A percentile compares a stretch with the other conserved stretches of the same genome.
These are phyloP conservation scores for Arthrobotrys pseudoclavata DNA, from an alignment of 2,329 filamentous ascomycete genomes.

Conservation along the genomic window DNA sequence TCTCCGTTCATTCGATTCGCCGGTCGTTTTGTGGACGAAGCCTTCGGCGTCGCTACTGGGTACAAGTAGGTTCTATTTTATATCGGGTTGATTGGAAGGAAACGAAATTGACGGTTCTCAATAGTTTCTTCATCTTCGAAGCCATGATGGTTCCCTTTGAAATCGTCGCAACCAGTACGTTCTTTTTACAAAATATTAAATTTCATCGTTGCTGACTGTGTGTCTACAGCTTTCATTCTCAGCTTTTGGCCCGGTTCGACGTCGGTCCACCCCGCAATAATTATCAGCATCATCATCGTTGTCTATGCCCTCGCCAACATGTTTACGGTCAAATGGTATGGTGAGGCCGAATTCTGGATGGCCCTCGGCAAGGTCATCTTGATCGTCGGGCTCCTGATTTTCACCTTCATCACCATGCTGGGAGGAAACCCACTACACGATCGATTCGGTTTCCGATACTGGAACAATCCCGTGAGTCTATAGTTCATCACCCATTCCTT, in stretches of 20 bases:
- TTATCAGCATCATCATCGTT: conserved; percentile 74
- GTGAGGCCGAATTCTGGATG: conserved; percentile 80
- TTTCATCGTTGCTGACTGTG: background rate
- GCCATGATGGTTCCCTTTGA: conserved; percentile 78
- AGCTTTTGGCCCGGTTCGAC: conserved; percentile 75
- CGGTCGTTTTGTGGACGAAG: conserved; percentile 80
- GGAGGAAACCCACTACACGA: conserved; percentile 82
- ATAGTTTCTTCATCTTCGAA: conserved; percentile 75
- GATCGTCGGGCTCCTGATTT: conserved; percentile 78
- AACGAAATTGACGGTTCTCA: background rate
- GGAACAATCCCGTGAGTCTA: conserved; percentile 66
- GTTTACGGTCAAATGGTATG: conserved; percentile 80
- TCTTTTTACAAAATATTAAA: background rate
- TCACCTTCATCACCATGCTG: conserved; percentile 86
- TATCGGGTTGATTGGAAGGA: background rate
- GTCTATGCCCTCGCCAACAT: conserved; percentile 76
- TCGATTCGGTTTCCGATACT: conserved; percentile 80
- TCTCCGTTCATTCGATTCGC: conserved; percentile 84
- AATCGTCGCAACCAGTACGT: conserved; percentile 73
- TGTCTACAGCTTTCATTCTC: conserved; percentile 69
- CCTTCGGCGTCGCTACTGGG: conserved; percentile 79
- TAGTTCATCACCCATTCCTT: conserved; percentile 64
- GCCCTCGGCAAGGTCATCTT: conserved; percentile 80
- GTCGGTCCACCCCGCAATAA: conserved; percentile 70
- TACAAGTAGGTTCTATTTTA: conserved; percentile 72